phyloP scores from a whole-genome alignment of 768 basidiomycete species.

The Mrakia gelida region DNA sequence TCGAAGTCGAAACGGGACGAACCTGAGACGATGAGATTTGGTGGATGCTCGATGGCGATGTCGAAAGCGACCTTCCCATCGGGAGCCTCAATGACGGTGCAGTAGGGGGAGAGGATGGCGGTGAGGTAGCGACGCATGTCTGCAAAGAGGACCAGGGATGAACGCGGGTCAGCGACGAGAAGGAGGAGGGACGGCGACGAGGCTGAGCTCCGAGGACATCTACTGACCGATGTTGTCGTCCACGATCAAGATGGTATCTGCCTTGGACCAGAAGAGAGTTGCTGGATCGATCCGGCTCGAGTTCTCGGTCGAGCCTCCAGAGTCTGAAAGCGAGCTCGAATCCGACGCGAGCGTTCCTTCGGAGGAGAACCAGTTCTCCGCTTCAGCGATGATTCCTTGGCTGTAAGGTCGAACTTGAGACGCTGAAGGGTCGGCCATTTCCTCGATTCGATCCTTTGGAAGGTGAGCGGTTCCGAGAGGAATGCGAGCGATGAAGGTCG shows the following conservation, averaged over 20 bases:
- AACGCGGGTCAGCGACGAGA: too few relatives aligned
- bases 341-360: slow-evolving; percentile 17
- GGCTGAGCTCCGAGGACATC: neutral
- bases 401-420: slow-evolving; percentile 37
- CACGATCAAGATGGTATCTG: slow-evolving; percentile 29
- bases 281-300: slow-evolving; percentile 42
- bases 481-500: slow-evolving; percentile 43
- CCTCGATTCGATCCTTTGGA: slow-evolving; percentile 35
- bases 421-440: neutral
- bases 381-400: slow-evolving; percentile 47
- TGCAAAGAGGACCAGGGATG: neutral
- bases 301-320: slow-evolving; percentile 36
- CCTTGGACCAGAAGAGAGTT: slow-evolving; percentile 44
- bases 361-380: slow-evolving; percentile 41
- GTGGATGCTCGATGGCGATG: slow-evolving; percentile 25
- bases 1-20: too few relatives aligned
- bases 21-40: slow-evolving; percentile 42
- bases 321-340: slow-evolving; percentile 21
- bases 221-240: slow-evolving; percentile 19
- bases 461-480: slow-evolving; percentile 46
- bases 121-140: slow-evolving; percentile 30
- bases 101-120: slow-evolving; percentile 44
- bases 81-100: slow-evolving; percentile 41
- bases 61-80: slow-evolving; percentile 32
- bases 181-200: neutral